These are phyloP conservation scores for Backusella liffmaniae DNA, from an alignment of 192 early-diverging fungal species.

Conservation along the genomic window DNA sequence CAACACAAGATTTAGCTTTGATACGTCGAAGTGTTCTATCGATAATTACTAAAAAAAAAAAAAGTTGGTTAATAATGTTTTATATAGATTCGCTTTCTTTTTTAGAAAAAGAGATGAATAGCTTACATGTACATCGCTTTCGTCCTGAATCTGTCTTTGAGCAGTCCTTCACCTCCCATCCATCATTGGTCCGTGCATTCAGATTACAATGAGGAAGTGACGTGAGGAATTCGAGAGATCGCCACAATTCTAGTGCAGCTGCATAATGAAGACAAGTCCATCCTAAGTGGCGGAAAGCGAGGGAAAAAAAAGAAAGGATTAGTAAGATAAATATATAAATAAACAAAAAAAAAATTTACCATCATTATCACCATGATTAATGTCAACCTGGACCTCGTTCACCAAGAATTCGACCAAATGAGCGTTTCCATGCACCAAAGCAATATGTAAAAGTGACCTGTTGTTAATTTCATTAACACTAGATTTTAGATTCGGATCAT, in stretches of 20 bases:
- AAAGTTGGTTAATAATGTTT: neutral
- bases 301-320: neutral
- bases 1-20: slow-evolving; percentile 4
- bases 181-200: slow-evolving; percentile 12
- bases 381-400: neutral
- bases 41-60: too few species aligned
- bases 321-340: neutral
- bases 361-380: slow-evolving; percentile 15
- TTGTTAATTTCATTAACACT: neutral
- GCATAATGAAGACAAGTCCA: slow-evolving; percentile 32
- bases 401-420: neutral
- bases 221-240: slow-evolving; percentile 16
- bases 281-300: neutral
- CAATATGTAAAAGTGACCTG: slow-evolving; percentile 1
- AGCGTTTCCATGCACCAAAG: neutral
- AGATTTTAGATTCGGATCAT: neutral
- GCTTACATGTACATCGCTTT: slow-evolving; percentile 23
- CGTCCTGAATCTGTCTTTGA: slow-evolving; percentile 10
- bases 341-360: slow-evolving; percentile 7
- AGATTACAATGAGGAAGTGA: slow-evolving; percentile 13
- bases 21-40: too few species aligned
- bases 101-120: neutral
- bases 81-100: neutral
- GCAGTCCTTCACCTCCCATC: slow-evolving; percentile 20
- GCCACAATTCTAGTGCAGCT: slow-evolving; percentile 23